phyloP scores from a whole-genome alignment of 805 yeast genomes.

The Metschnikowia similis region DNA sequence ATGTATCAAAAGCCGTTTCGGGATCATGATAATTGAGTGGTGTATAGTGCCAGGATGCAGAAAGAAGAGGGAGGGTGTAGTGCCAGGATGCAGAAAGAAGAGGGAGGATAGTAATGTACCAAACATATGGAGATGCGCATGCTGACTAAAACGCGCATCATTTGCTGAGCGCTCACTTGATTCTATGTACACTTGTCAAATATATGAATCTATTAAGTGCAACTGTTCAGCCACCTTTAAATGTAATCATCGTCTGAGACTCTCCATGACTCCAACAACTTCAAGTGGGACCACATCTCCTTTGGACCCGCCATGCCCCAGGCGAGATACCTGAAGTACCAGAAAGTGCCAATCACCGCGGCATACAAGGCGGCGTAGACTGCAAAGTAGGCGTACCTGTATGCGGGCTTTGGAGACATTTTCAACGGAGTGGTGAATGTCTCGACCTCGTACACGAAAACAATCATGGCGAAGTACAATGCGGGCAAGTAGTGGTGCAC shows the following conservation, averaged over 20 bases:
- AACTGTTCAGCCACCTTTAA: slow-evolving; percentile 3
- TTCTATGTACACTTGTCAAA: background rate
- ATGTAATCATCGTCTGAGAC: slow-evolving; percentile 35
- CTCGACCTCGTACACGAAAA: slow-evolving; percentile 60
- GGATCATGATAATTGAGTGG: background rate
- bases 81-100: background rate
- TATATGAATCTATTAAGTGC: background rate
- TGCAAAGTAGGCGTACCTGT: slow-evolving; percentile 12
- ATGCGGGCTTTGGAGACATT: slow-evolving; percentile 6
- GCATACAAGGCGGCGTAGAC: slow-evolving; percentile 47
- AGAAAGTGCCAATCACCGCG: slow-evolving; percentile 53
- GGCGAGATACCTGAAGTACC: slow-evolving; percentile 61
- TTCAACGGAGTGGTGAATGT: slow-evolving; percentile 27
- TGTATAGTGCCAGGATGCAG: background rate
- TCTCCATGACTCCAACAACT: slow-evolving; percentile 39
- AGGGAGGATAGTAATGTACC: background rate
- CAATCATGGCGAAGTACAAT: slow-evolving; percentile 86
- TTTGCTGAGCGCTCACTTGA: slow-evolving; percentile 1
- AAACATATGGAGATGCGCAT: background rate
- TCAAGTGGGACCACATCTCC: slow-evolving; percentile 36
- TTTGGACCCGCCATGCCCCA: slow-evolving; percentile 71
- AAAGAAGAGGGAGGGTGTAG: too few relatives aligned
- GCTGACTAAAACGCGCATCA: slow-evolving; percentile 4
- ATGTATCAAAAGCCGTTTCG: background rate
- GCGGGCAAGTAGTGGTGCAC: slow-evolving; percentile 97